A percentile compares a stretch with the other conserved stretches of the same genome.
phyloP scores from a whole-genome alignment of 257 asterid genomes.

The Solanum bulbocastanum region DNA sequence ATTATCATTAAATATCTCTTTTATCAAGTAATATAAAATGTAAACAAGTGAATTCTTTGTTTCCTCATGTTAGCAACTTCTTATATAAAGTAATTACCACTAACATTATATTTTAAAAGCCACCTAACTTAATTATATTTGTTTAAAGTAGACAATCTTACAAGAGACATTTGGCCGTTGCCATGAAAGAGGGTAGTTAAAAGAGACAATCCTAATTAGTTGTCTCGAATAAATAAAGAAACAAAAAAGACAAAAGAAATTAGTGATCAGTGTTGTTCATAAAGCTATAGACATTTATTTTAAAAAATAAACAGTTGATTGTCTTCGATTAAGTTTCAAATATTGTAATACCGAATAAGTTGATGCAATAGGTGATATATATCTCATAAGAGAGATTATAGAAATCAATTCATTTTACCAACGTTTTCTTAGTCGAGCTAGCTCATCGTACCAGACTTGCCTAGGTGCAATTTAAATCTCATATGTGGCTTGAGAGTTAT shows the following conservation, averaged over 20 bases:
- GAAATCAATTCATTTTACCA: not conserved
- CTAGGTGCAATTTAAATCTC: not conserved
- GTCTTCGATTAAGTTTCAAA: not conserved
- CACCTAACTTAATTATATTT: not conserved
- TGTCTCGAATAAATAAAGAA: not conserved
- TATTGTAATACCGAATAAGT: not conserved
- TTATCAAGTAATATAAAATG: not conserved
- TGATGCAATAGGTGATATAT: not conserved
- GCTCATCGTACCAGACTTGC: accelerated
- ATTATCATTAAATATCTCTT: too few relatives aligned
- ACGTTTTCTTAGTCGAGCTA: not conserved
- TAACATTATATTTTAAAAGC: not conserved
- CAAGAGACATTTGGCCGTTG: not conserved
- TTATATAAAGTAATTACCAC: not conserved
- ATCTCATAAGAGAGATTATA: not conserved
- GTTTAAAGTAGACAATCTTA: not conserved
- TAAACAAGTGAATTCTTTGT: not conserved
- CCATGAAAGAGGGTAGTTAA: not conserved
- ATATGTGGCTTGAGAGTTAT: not conserved
- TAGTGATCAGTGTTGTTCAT: not conserved
- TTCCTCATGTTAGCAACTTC: not conserved
- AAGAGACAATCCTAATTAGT: not conserved
- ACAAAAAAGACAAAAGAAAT: not conserved
- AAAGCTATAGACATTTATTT: not conserved
- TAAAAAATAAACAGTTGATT: not conserved